Evolutionary conservation across 768 basidiomycete species (phyloP).

Genomic region (Tylopilus sp.): DNA sequence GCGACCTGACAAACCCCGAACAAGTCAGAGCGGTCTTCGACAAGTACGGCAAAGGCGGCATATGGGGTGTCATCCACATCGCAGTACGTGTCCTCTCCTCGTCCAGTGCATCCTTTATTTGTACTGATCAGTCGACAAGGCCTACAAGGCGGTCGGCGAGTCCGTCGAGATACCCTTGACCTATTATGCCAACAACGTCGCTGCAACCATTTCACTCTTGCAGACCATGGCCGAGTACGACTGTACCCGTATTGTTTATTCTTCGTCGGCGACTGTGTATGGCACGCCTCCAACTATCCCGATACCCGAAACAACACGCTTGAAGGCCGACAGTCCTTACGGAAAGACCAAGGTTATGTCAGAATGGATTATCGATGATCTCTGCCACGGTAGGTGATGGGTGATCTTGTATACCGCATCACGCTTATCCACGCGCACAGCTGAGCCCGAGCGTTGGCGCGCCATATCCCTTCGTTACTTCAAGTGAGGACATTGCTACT

Average conservation of each 20-base stretch:
- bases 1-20: slow-evolving; percentile 71
- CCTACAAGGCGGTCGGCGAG: slow-evolving; percentile 98
- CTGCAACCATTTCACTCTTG: slow-evolving; percentile 80
- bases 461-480: slow-evolving; percentile 93
- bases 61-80: slow-evolving; percentile 96
- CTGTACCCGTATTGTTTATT: slow-evolving; percentile 89
- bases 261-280: slow-evolving; percentile 97
- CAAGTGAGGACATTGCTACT: slow-evolving; percentile 58
- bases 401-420: neutral
- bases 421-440: slow-evolving; percentile 35
- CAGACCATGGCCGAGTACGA: slow-evolving; percentile 84
- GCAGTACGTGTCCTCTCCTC: slow-evolving; percentile 55
- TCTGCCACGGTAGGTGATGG: slow-evolving; percentile 63
- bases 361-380: slow-evolving; percentile 85
- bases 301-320: slow-evolving; percentile 86
- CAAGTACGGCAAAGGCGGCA: slow-evolving; percentile 83
- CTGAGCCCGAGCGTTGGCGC: slow-evolving; percentile 68
- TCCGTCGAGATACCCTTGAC: slow-evolving; percentile 88
- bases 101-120: neutral
- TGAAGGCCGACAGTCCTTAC: slow-evolving; percentile 89
- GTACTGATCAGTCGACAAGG: slow-evolving; percentile 35
- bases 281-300: slow-evolving; percentile 92
- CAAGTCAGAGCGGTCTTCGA: slow-evolving; percentile 79
- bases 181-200: slow-evolving; percentile 94
- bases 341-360: slow-evolving; percentile 96